Base-by-base conservation (phyloP, 441 rosid genomes). In the Isatis lusitanica region DNA sequence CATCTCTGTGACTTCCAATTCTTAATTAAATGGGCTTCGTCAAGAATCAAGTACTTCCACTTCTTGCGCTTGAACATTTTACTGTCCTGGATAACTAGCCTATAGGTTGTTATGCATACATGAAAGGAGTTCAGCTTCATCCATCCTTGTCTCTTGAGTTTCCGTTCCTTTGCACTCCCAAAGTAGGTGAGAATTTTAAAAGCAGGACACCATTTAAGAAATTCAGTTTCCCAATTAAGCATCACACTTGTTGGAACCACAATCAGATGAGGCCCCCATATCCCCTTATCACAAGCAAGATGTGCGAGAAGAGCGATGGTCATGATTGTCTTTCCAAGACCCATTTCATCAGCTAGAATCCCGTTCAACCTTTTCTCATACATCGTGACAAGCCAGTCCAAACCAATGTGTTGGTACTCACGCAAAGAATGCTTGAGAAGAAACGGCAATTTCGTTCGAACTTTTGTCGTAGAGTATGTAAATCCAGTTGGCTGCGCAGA, bases 151-250 rank as follows among this genome's bases (percentile, higher is more conserved):
- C 99, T 83, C 88, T 96, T 96, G 70, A 84, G 83, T 75, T 88
- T 94, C 63, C 99, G 93, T 83, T 96, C 99, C 79, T 92, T 96
- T 60, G 99, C 98, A 85, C 92, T 96, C 78, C 99, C 99, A 80
- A 94, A 96, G 82, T 96, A 96, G 62, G 99, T 96, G 67, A 96
- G 88, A 70, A 96, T 96, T 85, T 96, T 96, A 79, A 96, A 94
- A 61, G 99, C 99, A 76, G 99, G 99, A 83, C 98, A 92, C 99
- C 99, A 96, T 76, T 93, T 96, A 74, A 96, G 96, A 87, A 96
- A 96, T 76, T 96, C 99, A 66, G 99, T 96, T 89, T 96, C 99
- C 99, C 99, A 96, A 79, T 96, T 96, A 66, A 96, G 98, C 99
- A 96, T 94, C 73, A 96, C 99, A 85, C 98, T 96, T 47, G 99